Evolutionary conservation across 352 stramenopile genomes (phyloP).

Genomic region (Pythium brachiatum): DNA sequence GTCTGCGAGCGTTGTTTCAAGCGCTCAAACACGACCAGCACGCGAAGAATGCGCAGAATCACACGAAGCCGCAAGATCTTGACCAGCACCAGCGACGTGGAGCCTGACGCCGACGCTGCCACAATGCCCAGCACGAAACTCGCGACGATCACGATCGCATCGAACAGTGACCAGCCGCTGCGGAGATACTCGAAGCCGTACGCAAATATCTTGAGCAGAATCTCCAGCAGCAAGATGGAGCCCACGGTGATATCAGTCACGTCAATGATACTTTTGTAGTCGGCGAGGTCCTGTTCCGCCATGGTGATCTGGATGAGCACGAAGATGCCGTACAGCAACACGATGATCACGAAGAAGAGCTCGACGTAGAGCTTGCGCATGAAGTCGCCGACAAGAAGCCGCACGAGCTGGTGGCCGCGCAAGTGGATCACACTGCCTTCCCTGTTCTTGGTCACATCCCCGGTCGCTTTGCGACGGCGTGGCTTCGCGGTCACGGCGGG

Average conservation of each 20-base stretch:
- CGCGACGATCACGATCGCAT: slow-evolving; percentile 74
- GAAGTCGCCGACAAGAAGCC: slow-evolving; percentile 66
- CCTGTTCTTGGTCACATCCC: slow-evolving; percentile 33
- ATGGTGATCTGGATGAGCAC: slow-evolving; percentile 83
- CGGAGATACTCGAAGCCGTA: slow-evolving; percentile 66
- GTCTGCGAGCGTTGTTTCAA: slow-evolving; percentile 73
- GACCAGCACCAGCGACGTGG: slow-evolving; percentile 52
- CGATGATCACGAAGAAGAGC: slow-evolving; percentile 88
- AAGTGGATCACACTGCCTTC: slow-evolving; percentile 34
- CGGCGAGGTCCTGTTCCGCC: slow-evolving; percentile 43
- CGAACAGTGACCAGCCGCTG: slow-evolving; percentile 75
- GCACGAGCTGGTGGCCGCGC: slow-evolving; percentile 40
- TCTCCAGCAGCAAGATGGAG: slow-evolving; percentile 81
- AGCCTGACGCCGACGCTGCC: slow-evolving; percentile 43
- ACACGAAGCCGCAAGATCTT: slow-evolving; percentile 74
- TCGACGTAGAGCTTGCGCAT: slow-evolving; percentile 84
- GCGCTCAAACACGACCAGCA: slow-evolving; percentile 88
- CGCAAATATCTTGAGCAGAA: slow-evolving; percentile 75
- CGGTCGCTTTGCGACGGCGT: slow-evolving; percentile 38
- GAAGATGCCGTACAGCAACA: slow-evolving; percentile 81
- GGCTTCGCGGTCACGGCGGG: not conserved
- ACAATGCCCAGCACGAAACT: slow-evolving; percentile 76
- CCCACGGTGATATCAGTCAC: slow-evolving; percentile 80
- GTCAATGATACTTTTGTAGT: slow-evolving; percentile 70
- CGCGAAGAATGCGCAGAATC: slow-evolving; percentile 72